Conservation (phyloP, 192 early-diverging fungal genomes). For the Mortierella claussenii region DNA sequence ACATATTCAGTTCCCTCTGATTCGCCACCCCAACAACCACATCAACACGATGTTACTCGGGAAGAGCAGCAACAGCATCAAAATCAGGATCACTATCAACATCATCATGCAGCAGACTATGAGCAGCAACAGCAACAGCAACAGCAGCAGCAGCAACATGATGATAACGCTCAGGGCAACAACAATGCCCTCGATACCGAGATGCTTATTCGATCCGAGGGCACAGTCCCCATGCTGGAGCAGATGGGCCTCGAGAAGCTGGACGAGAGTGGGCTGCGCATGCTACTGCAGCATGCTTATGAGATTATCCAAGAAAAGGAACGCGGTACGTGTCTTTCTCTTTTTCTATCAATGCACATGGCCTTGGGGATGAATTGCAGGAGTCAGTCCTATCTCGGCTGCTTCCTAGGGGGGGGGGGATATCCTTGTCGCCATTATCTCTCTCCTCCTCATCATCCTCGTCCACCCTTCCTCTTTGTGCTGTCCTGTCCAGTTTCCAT, state of each 20-base stretch:
- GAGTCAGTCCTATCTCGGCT: too few relatives aligned
- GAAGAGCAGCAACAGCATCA: neutral
- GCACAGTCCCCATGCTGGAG: neutral
- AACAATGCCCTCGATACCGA: too few relatives aligned
- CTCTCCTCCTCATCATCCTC: neutral
- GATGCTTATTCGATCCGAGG: too few relatives aligned
- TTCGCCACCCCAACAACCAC: slow-evolving; percentile 1
- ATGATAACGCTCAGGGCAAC: too few relatives aligned
- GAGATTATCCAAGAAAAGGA: slow-evolving; percentile 49
- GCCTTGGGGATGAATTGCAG: too few relatives aligned
- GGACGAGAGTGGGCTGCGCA: slow-evolving; percentile 21
- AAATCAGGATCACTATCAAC: neutral
- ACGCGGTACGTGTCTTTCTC: slow-evolving; percentile 34
- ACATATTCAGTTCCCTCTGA: neutral
- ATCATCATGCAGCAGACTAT: neutral
- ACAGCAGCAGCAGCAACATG: neutral
- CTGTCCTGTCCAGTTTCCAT: neutral
- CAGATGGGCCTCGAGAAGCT: slow-evolving; percentile 29
- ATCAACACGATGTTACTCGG: neutral
- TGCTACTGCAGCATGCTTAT: slow-evolving; percentile 27
- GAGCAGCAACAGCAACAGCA: neutral
- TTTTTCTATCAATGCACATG: too few relatives aligned
- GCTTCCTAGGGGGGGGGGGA: too few relatives aligned
- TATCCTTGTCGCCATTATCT: neutral
- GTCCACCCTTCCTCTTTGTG: neutral